These are phyloP conservation scores for Coccomyxa sp. DNA, from an alignment of 139 green algal genomes.

Conservation along the genomic window DNA sequence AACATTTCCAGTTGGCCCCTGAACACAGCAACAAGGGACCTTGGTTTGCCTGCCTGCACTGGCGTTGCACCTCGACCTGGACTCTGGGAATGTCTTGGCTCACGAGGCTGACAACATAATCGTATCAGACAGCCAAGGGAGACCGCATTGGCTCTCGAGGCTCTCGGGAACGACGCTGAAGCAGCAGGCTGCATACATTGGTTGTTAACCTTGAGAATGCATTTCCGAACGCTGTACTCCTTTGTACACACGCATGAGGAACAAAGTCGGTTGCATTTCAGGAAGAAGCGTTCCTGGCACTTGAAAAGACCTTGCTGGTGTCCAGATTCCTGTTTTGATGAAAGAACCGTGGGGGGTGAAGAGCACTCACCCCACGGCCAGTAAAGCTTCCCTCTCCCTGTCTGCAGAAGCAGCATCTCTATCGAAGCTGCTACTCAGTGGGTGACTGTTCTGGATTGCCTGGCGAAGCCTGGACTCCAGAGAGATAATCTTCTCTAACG, in stretches of 20 bases:
- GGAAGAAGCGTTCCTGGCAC: neutral
- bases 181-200: no score
- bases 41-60: neutral
- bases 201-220: no score
- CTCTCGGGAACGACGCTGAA: neutral
- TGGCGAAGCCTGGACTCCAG: constrained; percentile 44
- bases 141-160: neutral
- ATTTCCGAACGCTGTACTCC: no score
- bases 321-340: neutral
- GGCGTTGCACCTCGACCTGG: neutral
- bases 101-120: neutral
- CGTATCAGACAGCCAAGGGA: neutral
- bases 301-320: neutral
- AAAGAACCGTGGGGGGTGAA: neutral
- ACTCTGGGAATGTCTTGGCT: neutral
- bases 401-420: constrained; percentile 35
- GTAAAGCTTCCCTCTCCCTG: constrained; percentile 36
- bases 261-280: neutral
- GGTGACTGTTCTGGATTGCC: constrained; percentile 49
- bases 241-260: no score
- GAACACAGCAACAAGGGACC: constrained; percentile 5
- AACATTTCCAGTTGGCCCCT: constrained; percentile 51
- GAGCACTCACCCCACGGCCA: constrained; percentile 29
- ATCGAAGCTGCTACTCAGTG: constrained; percentile 43
- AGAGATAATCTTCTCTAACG: constrained; percentile 34